Evolutionary conservation across 2,329 filamentous ascomycete species (phyloP).

Genomic region (Pseudocercospora musae): DNA sequence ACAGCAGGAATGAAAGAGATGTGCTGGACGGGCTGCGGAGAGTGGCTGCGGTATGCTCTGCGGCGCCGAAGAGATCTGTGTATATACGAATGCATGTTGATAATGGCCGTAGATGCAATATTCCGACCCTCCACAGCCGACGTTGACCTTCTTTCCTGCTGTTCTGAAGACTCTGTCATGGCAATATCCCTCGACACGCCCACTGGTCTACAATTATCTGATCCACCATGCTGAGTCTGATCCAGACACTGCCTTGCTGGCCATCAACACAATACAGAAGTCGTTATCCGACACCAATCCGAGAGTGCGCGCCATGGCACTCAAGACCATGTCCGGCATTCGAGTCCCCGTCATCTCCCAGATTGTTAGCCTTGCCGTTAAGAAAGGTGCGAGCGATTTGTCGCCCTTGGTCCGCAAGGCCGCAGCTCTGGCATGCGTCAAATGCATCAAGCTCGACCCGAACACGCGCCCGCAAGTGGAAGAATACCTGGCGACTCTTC

Average conservation of each 20-base stretch:
- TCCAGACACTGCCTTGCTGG: slow-evolving; percentile 89
- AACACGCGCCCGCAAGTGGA: slow-evolving; percentile 78
- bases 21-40: slow-evolving; percentile 86
- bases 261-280: slow-evolving; percentile 98
- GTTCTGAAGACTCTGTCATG: slow-evolving; percentile 98
- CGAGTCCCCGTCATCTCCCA: slow-evolving; percentile 97
- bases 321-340: slow-evolving; percentile 96
- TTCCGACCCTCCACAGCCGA: slow-evolving; percentile 79
- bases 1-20: slow-evolving; percentile 89
- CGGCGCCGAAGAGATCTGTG: background rate
- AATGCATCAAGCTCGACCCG: slow-evolving; percentile 89
- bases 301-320: slow-evolving; percentile 82
- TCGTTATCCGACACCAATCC: slow-evolving; percentile 90
- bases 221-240: slow-evolving; percentile 95
- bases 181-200: slow-evolving; percentile 91
- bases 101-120: slow-evolving; percentile 77
- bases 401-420: slow-evolving; percentile 89
- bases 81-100: slow-evolving; percentile 14
- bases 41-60: slow-evolving; percentile 72
- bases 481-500: slow-evolving; percentile 72
- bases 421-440: slow-evolving; percentile 88
- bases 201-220: slow-evolving; percentile 97
- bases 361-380: slow-evolving; percentile 93
- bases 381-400: slow-evolving; percentile 90
- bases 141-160: slow-evolving; percentile 90